Conservation (phyloP, 257 asterid species). For the Solanum paucissectum region DNA sequence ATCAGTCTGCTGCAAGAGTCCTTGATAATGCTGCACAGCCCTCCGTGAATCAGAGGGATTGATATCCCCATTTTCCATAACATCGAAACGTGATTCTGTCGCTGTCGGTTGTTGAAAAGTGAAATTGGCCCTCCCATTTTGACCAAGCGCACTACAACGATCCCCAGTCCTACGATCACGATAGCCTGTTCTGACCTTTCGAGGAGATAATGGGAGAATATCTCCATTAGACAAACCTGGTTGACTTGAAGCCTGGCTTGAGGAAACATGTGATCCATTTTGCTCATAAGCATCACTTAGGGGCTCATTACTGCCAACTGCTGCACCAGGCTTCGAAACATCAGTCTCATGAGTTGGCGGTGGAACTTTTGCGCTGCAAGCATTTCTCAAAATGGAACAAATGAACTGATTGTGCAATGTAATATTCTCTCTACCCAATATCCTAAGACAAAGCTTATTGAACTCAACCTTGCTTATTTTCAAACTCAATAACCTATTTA, state of each 20-base stretch:
- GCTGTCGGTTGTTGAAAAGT: slow-evolving; percentile 25
- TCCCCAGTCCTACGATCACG: slow-evolving; percentile 57
- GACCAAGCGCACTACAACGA: slow-evolving; percentile 47
- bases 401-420: slow-evolving; percentile 79
- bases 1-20: slow-evolving; percentile 16
- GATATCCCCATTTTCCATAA: slow-evolving; percentile 46
- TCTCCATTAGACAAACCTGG: slow-evolving; percentile 56
- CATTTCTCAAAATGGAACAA: slow-evolving; percentile 59
- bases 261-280: slow-evolving; percentile 41
- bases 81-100: slow-evolving; percentile 21
- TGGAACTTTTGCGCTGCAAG: slow-evolving; percentile 48
- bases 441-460: slow-evolving; percentile 54
- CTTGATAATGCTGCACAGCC: slow-evolving; percentile 38
- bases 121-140: slow-evolving; percentile 34
- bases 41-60: slow-evolving; percentile 26
- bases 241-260: slow-evolving; percentile 28
- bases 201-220: slow-evolving; percentile 52
- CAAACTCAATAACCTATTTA: slow-evolving; percentile 57
- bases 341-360: slow-evolving; percentile 41
- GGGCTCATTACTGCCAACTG: slow-evolving; percentile 34
- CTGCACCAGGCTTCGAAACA: slow-evolving; percentile 13
- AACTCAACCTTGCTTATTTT: slow-evolving; percentile 71
- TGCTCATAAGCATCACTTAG: slow-evolving; percentile 30
- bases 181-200: slow-evolving; percentile 42
- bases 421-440: slow-evolving; percentile 69